Conservation (phyloP, 2,329 filamentous ascomycete species). For the Aureobasidium sp. region DNA sequence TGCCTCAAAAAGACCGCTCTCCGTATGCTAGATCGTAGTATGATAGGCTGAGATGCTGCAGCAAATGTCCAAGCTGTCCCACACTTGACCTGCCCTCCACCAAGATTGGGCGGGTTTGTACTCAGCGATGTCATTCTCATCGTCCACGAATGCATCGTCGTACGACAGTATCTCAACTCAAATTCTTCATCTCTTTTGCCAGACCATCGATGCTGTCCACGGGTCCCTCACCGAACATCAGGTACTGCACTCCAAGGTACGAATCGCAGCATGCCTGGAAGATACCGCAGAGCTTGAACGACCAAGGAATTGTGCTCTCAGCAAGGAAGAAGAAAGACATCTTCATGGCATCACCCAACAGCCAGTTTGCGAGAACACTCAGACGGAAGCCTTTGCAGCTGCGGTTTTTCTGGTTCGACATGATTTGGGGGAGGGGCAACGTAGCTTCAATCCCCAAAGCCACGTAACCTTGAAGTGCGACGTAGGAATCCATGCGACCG, state of each 20-base stretch:
- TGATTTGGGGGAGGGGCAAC: conserved; percentile 71
- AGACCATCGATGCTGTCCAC: conserved; percentile 15
- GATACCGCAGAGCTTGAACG: conserved; percentile 74
- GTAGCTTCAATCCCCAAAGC: conserved; percentile 72
- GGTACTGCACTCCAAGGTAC: conserved; percentile 67
- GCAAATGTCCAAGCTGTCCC: not conserved
- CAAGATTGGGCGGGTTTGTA: not conserved
- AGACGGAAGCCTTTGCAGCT: conserved; percentile 72
- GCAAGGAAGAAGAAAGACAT: conserved; percentile 70
- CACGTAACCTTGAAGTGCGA: conserved; percentile 60
- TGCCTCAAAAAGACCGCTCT: not conserved
- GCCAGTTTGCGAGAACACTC: conserved; percentile 68
- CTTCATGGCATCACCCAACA: conserved; percentile 76
- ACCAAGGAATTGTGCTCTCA: conserved; percentile 58
- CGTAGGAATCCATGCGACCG: conserved; percentile 52
- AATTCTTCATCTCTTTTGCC: conserved; percentile 15
- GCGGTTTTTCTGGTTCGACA: conserved; percentile 58
- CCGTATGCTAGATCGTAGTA: not conserved
- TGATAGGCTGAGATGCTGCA: not conserved
- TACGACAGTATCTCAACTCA: not conserved
- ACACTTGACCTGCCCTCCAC: not conserved
- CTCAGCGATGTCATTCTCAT: not conserved
- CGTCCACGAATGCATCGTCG: not conserved
- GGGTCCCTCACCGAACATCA: conserved; percentile 54
- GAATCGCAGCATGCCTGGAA: conserved; percentile 73